Evolutionary conservation across 1,284 basidiomycete genomes (phyloP).

Genomic region (Kwoniella shivajii): DNA sequence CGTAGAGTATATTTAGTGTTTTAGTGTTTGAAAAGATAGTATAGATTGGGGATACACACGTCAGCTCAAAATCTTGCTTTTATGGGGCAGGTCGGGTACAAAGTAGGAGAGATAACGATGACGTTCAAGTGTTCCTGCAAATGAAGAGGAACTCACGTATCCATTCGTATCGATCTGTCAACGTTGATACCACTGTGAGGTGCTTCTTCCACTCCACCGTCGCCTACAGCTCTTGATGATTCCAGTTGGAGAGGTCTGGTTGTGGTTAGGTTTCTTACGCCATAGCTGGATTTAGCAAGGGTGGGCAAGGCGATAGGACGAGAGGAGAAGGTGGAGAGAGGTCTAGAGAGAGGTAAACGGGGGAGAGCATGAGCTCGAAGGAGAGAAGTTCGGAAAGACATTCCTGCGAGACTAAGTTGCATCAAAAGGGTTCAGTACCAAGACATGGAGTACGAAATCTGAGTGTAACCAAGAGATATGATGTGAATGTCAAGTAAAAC

Average conservation of each 20-base stretch:
- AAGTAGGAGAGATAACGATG: background rate
- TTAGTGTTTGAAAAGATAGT: too few relatives aligned
- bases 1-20: too few relatives aligned
- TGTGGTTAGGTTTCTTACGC: slow-evolving; percentile 11
- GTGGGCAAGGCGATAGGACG: slow-evolving; percentile 1
- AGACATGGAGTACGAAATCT: too few relatives aligned
- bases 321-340: slow-evolving; percentile 15
- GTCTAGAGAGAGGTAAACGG: slow-evolving; percentile 6
- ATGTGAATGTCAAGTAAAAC: too few relatives aligned
- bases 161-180: slow-evolving; percentile 45
- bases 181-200: slow-evolving; percentile 50
- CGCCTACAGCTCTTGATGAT: slow-evolving; percentile 22
- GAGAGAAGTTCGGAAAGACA: slow-evolving; percentile 33
- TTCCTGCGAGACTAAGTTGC: too few relatives aligned
- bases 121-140: too few relatives aligned
- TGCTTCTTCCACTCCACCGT: slow-evolving; percentile 44
- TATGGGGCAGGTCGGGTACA: too few relatives aligned
- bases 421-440: too few relatives aligned
- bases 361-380: slow-evolving; percentile 14
- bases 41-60: too few relatives aligned
- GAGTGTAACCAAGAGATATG: too few relatives aligned
- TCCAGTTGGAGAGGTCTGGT: slow-evolving; percentile 20
- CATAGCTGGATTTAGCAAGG: background rate
- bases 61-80: too few relatives aligned
- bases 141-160: slow-evolving; percentile 42